Percentiles rank a stretch among this genome's conserved stretches.
These are phyloP conservation scores for Salvia rosmarinus DNA, from an alignment of 257 asterid genomes.

Conservation along the genomic window DNA sequence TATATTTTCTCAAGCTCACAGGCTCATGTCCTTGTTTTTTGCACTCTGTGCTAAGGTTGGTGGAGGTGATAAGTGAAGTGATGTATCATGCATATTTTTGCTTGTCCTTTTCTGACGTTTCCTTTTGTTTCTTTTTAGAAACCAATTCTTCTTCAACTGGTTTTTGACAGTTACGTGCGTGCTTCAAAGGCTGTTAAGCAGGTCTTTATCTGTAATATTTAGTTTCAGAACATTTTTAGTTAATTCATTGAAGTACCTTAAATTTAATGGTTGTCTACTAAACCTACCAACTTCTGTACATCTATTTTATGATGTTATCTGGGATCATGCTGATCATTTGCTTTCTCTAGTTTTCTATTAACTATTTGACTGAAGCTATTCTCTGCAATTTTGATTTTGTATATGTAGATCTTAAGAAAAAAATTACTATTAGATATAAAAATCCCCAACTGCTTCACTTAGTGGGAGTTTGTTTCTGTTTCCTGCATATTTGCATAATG, in stretches of 20 bases:
- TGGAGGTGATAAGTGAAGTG: constrained; percentile 28
- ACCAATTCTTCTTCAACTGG: constrained; percentile 76
- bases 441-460: constrained; percentile 19
- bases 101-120: constrained; percentile 34
- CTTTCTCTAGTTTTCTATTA: not conserved
- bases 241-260: not conserved
- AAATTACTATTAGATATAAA: constrained; percentile 4
- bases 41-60: constrained; percentile 91
- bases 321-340: constrained; percentile 11
- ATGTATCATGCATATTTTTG: not conserved
- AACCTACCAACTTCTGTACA: not conserved
- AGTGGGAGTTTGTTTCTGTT: constrained; percentile 10
- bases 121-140: constrained; percentile 60
- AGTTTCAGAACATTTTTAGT: constrained; percentile 20
- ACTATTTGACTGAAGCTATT: constrained; percentile 7
- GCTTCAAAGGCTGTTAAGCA: constrained; percentile 87
- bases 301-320: constrained; percentile 1
- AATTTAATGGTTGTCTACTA: constrained; percentile 4
- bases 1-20: constrained; percentile 65
- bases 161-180: constrained; percentile 65
- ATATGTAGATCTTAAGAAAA: constrained; percentile 12
- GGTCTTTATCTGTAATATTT: constrained; percentile 51
- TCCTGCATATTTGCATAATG: constrained; percentile 4
- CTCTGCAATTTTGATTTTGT: not conserved
- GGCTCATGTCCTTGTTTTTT: constrained; percentile 74